A percentile compares a stretch with the other conserved stretches of the same genome.
phyloP scores from a whole-genome alignment of 108 stramenopile species.

The Cyclotella choctawhatcheeana region DNA sequence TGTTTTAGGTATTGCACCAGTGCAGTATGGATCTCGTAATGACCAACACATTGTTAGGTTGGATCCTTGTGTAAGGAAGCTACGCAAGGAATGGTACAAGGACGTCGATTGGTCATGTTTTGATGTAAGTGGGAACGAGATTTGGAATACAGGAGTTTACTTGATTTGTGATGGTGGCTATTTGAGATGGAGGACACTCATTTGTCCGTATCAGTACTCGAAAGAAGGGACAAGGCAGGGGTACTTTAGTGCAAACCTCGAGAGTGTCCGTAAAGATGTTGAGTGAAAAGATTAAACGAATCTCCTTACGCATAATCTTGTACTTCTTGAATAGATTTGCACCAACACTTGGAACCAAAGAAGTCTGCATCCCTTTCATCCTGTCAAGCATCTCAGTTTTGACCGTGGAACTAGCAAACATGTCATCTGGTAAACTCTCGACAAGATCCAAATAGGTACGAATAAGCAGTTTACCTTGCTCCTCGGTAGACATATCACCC shows the following conservation, averaged over 20 bases:
- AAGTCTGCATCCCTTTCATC: no score
- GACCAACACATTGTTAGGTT: constrained; percentile 29
- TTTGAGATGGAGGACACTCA: constrained; percentile 40
- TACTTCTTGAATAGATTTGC: no score
- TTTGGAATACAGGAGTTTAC: constrained; percentile 17
- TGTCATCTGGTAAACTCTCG: no score
- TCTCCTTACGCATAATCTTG: no score
- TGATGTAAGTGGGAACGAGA: neutral
- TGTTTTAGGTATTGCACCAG: constrained; percentile 3
- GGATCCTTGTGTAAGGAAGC: constrained; percentile 2
- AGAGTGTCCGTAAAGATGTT: constrained; percentile 61
- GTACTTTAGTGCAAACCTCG: constrained; percentile 26
- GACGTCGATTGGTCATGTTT: constrained; percentile 18
- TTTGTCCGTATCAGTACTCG: constrained; percentile 35
- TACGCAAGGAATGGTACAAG: constrained; percentile 17
- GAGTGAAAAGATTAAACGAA: no score
- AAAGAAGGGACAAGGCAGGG: neutral
- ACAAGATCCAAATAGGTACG: no score
- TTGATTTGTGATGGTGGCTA: constrained; percentile 59
- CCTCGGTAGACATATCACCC: no score
- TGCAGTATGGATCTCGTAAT: constrained; percentile 22
- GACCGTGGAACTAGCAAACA: no score
- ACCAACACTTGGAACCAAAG: no score
- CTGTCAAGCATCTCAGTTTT: no score
- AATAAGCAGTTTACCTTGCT: no score